These are phyloP conservation scores for Chlorella sorokiniana DNA, from an alignment of 139 green algal genomes.

Conservation along the genomic window DNA sequence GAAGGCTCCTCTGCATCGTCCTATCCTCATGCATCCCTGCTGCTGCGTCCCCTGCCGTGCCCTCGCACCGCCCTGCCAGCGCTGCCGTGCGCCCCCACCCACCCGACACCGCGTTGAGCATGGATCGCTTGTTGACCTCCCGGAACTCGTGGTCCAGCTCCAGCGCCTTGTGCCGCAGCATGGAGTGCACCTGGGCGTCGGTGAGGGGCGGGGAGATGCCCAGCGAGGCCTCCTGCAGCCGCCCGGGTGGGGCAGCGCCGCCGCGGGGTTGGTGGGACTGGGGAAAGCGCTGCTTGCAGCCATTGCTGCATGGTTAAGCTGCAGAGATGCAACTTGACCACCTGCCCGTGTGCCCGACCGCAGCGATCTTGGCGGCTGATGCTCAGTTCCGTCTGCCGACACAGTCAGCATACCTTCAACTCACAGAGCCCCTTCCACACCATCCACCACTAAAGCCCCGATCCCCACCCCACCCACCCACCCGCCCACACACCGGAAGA, in stretches of 20 bases:
- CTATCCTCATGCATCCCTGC: too few relatives aligned
- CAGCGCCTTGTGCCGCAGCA: slow-evolving; percentile 60
- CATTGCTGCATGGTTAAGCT: too few relatives aligned
- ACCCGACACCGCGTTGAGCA: slow-evolving; percentile 49
- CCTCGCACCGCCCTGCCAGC: neutral
- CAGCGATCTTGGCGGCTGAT: neutral
- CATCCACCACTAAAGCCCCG: too few relatives aligned
- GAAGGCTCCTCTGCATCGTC: too few relatives aligned
- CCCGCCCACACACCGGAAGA: too few relatives aligned
- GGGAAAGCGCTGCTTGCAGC: too few relatives aligned
- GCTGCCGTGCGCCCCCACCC: neutral
- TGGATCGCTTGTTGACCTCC: slow-evolving; percentile 41
- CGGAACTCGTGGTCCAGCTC: slow-evolving; percentile 34
- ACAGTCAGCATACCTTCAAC: too few relatives aligned
- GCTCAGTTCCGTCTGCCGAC: too few relatives aligned
- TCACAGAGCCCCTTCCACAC: too few relatives aligned
- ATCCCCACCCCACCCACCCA: too few relatives aligned
- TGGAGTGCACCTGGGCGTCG: slow-evolving; percentile 65
- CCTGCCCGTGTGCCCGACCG: neutral
- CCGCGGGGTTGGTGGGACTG: too few relatives aligned
- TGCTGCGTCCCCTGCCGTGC: too few relatives aligned
- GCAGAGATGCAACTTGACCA: neutral
- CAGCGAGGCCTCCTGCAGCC: slow-evolving; percentile 76
- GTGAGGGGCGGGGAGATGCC: slow-evolving; percentile 71
- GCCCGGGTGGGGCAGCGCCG: neutral